Conservation (phyloP, 768 basidiomycete genomes). For the Podaxis sp. region DNA sequence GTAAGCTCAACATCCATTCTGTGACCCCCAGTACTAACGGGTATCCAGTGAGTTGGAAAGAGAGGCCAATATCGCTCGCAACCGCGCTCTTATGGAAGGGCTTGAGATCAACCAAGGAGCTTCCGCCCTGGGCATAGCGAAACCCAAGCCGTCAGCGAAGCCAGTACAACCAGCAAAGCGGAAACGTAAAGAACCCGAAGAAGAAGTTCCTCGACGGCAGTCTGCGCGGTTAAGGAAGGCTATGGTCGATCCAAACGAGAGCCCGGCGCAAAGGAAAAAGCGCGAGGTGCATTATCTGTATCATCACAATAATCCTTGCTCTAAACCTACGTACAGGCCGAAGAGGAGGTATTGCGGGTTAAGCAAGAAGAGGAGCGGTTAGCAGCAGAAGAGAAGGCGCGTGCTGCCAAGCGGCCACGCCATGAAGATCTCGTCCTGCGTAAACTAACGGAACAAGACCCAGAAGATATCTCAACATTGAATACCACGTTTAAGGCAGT, state of each 20-base stretch:
- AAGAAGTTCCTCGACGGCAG: constrained; percentile 57
- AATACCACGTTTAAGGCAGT: constrained; percentile 38
- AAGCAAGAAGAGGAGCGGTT: constrained; percentile 62
- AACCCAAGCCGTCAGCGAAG: constrained; percentile 46
- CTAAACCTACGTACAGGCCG: constrained; percentile 32
- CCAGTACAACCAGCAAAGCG: constrained; percentile 59
- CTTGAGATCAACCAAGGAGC: constrained; percentile 17
- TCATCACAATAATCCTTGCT: neutral
- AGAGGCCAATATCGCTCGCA: constrained; percentile 79
- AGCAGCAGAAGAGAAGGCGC: constrained; percentile 59
- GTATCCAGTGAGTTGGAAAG: constrained; percentile 62
- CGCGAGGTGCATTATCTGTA: constrained; percentile 52
- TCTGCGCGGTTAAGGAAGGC: constrained; percentile 59
- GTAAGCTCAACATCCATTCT: constrained; percentile 29
- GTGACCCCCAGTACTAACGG: neutral
- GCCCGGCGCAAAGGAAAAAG: constrained; percentile 56
- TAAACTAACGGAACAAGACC: constrained; percentile 47
- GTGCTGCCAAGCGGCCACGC: constrained; percentile 66
- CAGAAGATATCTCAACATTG: constrained; percentile 46
- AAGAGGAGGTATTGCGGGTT: constrained; percentile 45
- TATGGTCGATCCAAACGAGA: constrained; percentile 58
- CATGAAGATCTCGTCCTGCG: constrained; percentile 62
- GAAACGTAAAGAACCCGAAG: constrained; percentile 47
- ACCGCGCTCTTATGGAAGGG: constrained; percentile 65
- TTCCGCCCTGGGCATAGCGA: constrained; percentile 32